Evolutionary conservation across 768 basidiomycete genomes (phyloP).

Genomic region (Cubamyces lactineus): DNA sequence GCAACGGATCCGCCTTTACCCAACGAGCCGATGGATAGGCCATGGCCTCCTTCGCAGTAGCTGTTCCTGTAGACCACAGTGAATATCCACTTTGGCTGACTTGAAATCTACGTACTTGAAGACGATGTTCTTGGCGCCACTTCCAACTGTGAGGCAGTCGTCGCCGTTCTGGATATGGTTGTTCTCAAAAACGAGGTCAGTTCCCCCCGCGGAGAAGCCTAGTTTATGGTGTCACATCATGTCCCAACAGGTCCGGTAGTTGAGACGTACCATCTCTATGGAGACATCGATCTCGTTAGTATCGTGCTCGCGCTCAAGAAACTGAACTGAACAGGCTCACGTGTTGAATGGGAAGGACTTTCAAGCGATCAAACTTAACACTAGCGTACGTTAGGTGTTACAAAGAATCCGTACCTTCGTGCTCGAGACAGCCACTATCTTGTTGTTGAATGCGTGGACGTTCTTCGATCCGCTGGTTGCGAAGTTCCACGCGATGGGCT

Average conservation of each 20-base stretch:
- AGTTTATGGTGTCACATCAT: neutral
- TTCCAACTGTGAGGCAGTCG: constrained; percentile 63
- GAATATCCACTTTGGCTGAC: neutral
- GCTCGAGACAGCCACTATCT: constrained; percentile 55
- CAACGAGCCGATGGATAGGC: constrained; percentile 58
- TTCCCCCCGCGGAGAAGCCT: constrained; percentile 57
- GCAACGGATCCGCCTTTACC: constrained; percentile 47
- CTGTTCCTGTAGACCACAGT: constrained; percentile 41
- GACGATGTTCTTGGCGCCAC: constrained; percentile 56
- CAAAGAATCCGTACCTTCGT: constrained; percentile 25
- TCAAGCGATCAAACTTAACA: neutral
- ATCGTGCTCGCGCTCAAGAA: neutral
- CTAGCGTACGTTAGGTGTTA: neutral
- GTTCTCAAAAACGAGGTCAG: constrained; percentile 59
- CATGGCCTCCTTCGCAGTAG: constrained; percentile 62
- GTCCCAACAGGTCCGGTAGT: neutral
- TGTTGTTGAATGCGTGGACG: constrained; percentile 57
- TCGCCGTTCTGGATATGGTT: constrained; percentile 63
- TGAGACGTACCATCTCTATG: constrained; percentile 42
- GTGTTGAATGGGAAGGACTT: constrained; percentile 66
- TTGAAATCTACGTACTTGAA: constrained; percentile 31
- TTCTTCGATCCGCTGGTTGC: constrained; percentile 52
- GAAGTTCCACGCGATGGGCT: constrained; percentile 65
- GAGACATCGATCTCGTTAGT: too few species aligned
- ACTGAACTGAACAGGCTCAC: constrained; percentile 37